These are phyloP conservation scores for Apiospora sp. DNA, from an alignment of 2,329 filamentous ascomycete genomes.

Conservation along the genomic window DNA sequence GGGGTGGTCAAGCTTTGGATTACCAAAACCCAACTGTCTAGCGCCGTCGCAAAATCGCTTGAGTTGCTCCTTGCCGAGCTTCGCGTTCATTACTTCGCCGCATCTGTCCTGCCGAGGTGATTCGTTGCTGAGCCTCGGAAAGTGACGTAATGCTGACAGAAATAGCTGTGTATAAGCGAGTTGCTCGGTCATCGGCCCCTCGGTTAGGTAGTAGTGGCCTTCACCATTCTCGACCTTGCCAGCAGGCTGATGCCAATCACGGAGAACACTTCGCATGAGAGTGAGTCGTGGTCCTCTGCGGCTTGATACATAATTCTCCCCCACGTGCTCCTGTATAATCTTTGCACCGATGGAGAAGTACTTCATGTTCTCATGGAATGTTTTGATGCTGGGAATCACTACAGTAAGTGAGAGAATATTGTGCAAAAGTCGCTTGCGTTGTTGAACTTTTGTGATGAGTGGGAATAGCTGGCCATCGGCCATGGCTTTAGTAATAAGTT, in stretches of 20 bases:
- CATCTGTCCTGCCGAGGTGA: constrained; percentile 15
- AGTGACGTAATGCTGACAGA: constrained; percentile 8
- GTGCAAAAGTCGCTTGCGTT: constrained; percentile 27
- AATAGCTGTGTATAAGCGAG: constrained; percentile 17
- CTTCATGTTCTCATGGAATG: constrained; percentile 32
- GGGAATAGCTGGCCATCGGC: constrained; percentile 29
- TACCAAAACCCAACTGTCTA: constrained; percentile 8
- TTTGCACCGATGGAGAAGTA: constrained; percentile 30
- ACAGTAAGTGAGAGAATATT: constrained; percentile 30
- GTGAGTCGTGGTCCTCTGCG: background rate
- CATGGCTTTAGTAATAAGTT: constrained; percentile 19
- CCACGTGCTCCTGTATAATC: constrained; percentile 25
- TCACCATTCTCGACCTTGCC: constrained; percentile 3
- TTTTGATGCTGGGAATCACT: constrained; percentile 32
- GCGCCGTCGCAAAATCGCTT: background rate
- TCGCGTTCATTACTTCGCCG: constrained; percentile 8
- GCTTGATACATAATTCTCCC: constrained; percentile 4
- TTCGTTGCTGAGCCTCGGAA: constrained; percentile 18
- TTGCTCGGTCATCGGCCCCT: constrained; percentile 2
- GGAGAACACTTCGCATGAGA: constrained; percentile 10
- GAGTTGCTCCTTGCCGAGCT: background rate
- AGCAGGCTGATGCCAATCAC: background rate
- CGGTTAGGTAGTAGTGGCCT: background rate
- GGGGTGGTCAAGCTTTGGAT: constrained; percentile 1
- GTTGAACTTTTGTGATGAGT: constrained; percentile 25